Base-by-base conservation (phyloP, 2,329 filamentous ascomycete species). In the Cladophialophora exuberans region DNA sequence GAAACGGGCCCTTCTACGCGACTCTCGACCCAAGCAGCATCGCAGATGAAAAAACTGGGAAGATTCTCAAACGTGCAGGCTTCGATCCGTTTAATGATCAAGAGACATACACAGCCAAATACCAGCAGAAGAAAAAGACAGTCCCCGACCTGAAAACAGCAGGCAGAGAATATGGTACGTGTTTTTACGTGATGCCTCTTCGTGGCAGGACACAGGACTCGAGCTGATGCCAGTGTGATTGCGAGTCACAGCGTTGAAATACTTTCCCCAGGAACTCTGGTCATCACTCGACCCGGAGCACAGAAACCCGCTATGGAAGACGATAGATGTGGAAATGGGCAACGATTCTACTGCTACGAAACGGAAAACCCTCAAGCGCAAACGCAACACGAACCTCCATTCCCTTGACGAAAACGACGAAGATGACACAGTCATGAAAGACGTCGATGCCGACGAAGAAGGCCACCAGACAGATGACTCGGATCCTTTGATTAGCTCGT, bases 41-140 rank as follows among this genome's bases (percentile, higher is more conserved):
- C 41, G 56, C 72, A 52, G 69, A 76, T 53, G 72, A 80, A 65
- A 73, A 76, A 61, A 60, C 50, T 11, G 68, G 73, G 61, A 69
- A 69, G 59, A 57, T 70, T 47, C 28, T 53, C 63, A 71, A 74
- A 64, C 67, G 75, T 65, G 72, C 71, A 2, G 76, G 77, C 17
- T 81, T 84, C 64, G 81, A 86, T 66, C 81, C 83, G 1, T 86
- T 86, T 64, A 76, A 79, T 38, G 81, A 81, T 52, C 84, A 84
- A 69, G 80, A 80, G 33, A 83, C 81, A 0, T 86, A 83, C 65
- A 78, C 79, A 13, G 56, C 51, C 18, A 80, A 78, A 64, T 85
- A 84, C 67, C 72, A 78, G 52, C 82, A 80, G 60, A 81, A 81
- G 63, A 76, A 77, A 62, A 72, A 81, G 56, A 76, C 73, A 17